Conservation (phyloP, 202 grass and related monocot species). For the Brachypodium distachyon region DNA sequence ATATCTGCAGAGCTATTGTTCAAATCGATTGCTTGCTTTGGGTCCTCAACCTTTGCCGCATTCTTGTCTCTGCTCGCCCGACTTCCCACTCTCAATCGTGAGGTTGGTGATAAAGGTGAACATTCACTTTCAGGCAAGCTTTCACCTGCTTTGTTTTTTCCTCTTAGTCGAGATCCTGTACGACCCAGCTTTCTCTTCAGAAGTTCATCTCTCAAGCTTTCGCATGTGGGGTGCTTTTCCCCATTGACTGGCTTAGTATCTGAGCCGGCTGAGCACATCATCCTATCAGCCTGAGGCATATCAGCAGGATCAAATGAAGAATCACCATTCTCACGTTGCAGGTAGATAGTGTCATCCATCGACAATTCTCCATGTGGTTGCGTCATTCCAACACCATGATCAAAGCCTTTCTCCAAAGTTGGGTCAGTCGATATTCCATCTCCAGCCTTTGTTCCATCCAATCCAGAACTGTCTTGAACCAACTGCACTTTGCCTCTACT, state of each 20-base stretch:
- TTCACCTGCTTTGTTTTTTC: slow-evolving; percentile 57
- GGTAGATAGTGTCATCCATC: slow-evolving; percentile 24
- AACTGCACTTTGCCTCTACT: slow-evolving; percentile 49
- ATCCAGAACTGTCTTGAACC: slow-evolving; percentile 29
- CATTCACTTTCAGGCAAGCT: slow-evolving; percentile 50
- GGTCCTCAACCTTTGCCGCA: slow-evolving; percentile 29
- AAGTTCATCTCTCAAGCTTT: slow-evolving; percentile 37
- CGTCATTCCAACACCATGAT: slow-evolving; percentile 18
- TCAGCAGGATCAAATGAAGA: too few species aligned
- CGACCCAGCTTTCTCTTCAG: slow-evolving; percentile 38
- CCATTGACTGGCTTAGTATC: slow-evolving; percentile 36
- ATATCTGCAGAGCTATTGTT: slow-evolving; percentile 19
- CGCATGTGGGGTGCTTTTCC: slow-evolving; percentile 22
- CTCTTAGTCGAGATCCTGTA: slow-evolving; percentile 40
- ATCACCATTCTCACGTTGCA: too few species aligned
- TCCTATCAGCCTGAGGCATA: slow-evolving; percentile 23
- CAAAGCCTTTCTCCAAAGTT: slow-evolving; percentile 35
- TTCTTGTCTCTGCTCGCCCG: slow-evolving; percentile 39
- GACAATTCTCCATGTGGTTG: slow-evolving; percentile 28
- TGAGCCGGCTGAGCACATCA: slow-evolving; percentile 6
- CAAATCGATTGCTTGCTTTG: slow-evolving; percentile 38
- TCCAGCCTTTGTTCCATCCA: slow-evolving; percentile 30
- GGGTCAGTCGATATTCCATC: slow-evolving; percentile 28
- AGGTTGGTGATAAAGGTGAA: slow-evolving; percentile 43
- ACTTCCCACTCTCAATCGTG: slow-evolving; percentile 37